These are phyloP conservation scores for Coffea eugenioides DNA, from an alignment of 257 asterid species.

Conservation along the genomic window DNA sequence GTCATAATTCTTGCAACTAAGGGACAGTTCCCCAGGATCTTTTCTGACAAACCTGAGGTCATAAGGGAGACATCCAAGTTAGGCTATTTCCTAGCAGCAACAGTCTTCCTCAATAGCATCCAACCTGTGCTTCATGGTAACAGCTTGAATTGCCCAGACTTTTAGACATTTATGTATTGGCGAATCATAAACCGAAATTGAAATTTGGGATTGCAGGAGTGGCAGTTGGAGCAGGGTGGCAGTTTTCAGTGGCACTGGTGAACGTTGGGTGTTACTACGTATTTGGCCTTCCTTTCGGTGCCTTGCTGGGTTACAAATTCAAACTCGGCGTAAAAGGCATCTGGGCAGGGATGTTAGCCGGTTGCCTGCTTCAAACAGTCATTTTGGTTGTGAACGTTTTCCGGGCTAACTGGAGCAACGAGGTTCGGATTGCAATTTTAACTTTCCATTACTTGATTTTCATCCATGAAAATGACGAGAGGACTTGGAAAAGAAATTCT, in stretches of 20 bases:
- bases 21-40: slow-evolving; percentile 45
- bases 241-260: slow-evolving; percentile 61
- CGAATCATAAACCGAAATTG: too few species aligned
- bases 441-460: not conserved
- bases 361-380: slow-evolving; percentile 66
- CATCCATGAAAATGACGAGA: not conserved
- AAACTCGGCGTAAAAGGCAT: slow-evolving; percentile 67
- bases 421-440: slow-evolving; percentile 33
- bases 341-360: slow-evolving; percentile 78
- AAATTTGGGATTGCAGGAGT: slow-evolving; percentile 53
- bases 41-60: slow-evolving; percentile 52
- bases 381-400: slow-evolving; percentile 33
- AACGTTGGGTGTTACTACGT: slow-evolving; percentile 56
- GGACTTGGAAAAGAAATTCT: too few species aligned
- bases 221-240: slow-evolving; percentile 98
- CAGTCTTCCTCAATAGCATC: slow-evolving; percentile 72
- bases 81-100: slow-evolving; percentile 64
- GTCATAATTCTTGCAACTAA: slow-evolving; percentile 41
- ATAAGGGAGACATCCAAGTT: slow-evolving; percentile 56
- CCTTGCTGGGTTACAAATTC: slow-evolving; percentile 60
- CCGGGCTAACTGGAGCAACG: slow-evolving; percentile 61
- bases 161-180: not conserved
- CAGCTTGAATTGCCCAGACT: not conserved
- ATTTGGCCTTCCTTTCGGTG: slow-evolving; percentile 82
- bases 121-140: slow-evolving; percentile 83